Conservation (phyloP, 805 yeast species). For the Barnettozyma botsteinii region DNA sequence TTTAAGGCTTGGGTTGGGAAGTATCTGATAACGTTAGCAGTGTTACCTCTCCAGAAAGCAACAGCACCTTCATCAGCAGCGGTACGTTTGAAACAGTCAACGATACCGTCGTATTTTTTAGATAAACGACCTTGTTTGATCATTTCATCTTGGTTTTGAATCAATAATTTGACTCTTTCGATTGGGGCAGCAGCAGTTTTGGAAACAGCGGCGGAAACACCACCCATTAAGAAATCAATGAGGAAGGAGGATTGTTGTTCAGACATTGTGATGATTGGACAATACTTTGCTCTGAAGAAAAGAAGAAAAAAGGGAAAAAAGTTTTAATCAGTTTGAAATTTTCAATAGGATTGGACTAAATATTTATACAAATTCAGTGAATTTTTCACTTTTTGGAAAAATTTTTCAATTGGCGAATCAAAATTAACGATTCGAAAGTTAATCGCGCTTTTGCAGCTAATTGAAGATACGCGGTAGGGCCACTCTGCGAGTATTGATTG, state of each 20-base stretch:
- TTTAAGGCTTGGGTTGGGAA: constrained; percentile 99
- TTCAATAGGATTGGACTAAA: neutral
- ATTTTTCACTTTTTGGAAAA: constrained; percentile 4
- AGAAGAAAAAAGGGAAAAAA: constrained; percentile 1
- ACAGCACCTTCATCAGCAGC: constrained; percentile 87
- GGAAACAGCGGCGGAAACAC: constrained; percentile 97
- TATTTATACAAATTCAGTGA: constrained; percentile 3
- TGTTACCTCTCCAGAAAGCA: constrained; percentile 99
- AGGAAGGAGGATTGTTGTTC: constrained; percentile 42
- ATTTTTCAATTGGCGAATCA: constrained; percentile 9
- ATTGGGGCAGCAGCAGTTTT: constrained; percentile 98
- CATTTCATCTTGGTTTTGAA: constrained; percentile 98
- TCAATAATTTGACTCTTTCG: constrained; percentile 93
- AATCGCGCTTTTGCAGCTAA: too few relatives aligned
- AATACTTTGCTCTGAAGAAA: neutral
- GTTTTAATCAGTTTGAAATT: neutral
- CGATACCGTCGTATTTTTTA: constrained; percentile 81
- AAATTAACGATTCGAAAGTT: neutral
- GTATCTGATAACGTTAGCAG: constrained; percentile 97
- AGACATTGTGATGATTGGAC: constrained; percentile 20
- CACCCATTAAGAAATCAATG: constrained; percentile 89
- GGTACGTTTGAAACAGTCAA: constrained; percentile 92
- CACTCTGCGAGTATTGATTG: too few relatives aligned
- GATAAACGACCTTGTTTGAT: constrained; percentile 94
- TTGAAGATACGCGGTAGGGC: too few relatives aligned